These are phyloP conservation scores for Macadamia integrifolia DNA, from an alignment of 164 flowering plant species.

Conservation along the genomic window DNA sequence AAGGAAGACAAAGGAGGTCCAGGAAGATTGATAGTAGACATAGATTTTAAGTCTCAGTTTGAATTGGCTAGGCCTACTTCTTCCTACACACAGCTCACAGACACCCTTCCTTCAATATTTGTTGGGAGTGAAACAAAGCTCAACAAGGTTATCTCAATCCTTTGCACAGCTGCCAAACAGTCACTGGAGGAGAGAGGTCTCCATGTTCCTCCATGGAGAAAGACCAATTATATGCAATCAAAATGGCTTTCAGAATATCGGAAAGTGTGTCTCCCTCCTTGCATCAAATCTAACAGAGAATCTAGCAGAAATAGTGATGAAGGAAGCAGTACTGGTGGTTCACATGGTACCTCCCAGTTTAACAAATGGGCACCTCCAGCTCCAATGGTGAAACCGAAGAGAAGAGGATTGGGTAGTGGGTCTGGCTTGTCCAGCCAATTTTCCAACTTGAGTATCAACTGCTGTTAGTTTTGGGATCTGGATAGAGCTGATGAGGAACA, in stretches of 20 bases:
- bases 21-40: constrained; percentile 48
- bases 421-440: constrained; percentile 40
- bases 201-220: constrained; percentile 69
- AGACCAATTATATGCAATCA: constrained; percentile 40
- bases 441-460: constrained; percentile 33
- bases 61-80: constrained; percentile 60
- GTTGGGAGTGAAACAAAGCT: constrained; percentile 49
- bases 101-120: constrained; percentile 39
- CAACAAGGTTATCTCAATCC: constrained; percentile 29
- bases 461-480: constrained; percentile 18
- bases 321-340: constrained; percentile 7
- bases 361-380: constrained; percentile 28
- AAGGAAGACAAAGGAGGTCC: constrained; percentile 13
- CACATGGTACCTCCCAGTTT: constrained; percentile 12
- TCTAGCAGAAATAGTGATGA: constrained; percentile 1
- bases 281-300: neutral
- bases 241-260: constrained; percentile 42
- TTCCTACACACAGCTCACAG: constrained; percentile 33
- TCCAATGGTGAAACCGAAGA: constrained; percentile 23
- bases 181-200: constrained; percentile 48
- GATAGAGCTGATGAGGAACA: neutral
- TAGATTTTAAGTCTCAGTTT: constrained; percentile 61
- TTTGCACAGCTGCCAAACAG: constrained; percentile 45
- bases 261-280: constrained; percentile 6
- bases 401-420: constrained; percentile 25